These are phyloP conservation scores for Cercospora citrullina DNA, from an alignment of 2,329 filamentous ascomycete species.

Conservation along the genomic window DNA sequence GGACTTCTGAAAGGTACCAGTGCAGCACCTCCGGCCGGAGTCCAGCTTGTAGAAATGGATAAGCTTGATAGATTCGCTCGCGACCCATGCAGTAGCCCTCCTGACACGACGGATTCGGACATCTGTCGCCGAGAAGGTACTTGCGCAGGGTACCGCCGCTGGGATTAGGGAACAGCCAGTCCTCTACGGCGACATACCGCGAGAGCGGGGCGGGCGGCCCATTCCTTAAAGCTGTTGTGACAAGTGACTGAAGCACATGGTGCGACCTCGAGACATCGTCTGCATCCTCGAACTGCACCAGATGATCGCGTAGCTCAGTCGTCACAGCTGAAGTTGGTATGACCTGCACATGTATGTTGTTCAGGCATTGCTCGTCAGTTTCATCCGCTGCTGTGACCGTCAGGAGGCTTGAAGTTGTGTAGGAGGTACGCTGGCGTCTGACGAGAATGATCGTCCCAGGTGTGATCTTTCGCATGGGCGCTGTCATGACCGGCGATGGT, in stretches of 20 bases:
- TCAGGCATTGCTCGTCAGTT: background rate
- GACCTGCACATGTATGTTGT: background rate
- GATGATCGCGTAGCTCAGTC: background rate
- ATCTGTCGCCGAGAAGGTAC: slow-evolving; percentile 2
- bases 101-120: background rate
- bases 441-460: background rate
- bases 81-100: background rate
- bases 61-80: background rate
- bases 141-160: background rate
- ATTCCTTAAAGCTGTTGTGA: background rate
- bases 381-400: background rate
- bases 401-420: background rate
- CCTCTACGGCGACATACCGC: background rate
- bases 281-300: slow-evolving; percentile 1
- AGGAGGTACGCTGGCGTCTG: background rate
- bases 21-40: background rate
- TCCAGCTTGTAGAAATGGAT: background rate
- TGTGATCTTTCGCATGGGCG: background rate
- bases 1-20: background rate
- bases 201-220: background rate
- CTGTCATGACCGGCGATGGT: background rate
- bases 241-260: background rate
- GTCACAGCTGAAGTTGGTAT: slow-evolving; percentile 2
- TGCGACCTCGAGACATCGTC: slow-evolving; percentile 4
- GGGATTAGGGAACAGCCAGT: background rate